Evolutionary conservation across 495 filamentous ascomycete genomes (phyloP), one percentile per base, ranked within the genome.

Genomic region (Aspergillus olivimuriae): DNA sequence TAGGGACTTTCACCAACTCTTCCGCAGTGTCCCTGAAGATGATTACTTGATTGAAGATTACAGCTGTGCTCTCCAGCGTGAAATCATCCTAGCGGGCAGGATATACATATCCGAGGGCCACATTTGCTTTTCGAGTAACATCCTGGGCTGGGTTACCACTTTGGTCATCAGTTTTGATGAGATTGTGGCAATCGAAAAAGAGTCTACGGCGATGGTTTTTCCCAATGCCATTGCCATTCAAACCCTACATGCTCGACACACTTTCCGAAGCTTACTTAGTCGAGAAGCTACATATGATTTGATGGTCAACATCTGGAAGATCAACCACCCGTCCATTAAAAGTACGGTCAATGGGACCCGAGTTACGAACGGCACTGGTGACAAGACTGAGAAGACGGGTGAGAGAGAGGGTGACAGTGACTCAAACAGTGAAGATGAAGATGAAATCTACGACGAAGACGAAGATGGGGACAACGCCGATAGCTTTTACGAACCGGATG

Each of bases 21-120:
- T 99, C 72, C 83, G 87, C 58, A 96, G 89, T 51, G 94, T 99
- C 1, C 92, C 92, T 1, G 92, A 99, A 46, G 92, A 97, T 52
- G 92, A 99, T 60, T 96, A 92, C 51, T 73, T 99, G 9, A 97
- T 99, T 47, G 92, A 99, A 58, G 92, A 99, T 62, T 99, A 96
- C 60, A 95, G 94, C 57, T 95, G 90, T 57, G 92, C 92, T 12
- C 62, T 99, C 14, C 92, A 99, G 60, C 80, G 87, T 40, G 92
- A 99, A 58, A 99, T 99, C 45, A 82, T 99, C 34, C 77, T 94
- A 9, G 91, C 95, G 50, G 92, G 92, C 2, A 78, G 92, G 30
- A 76, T 99, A 11, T 99, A 99, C 55, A 84, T 99, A 21, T 96
- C 91, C 0, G 92, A 99, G 64, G 89, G 90, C 4, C 90, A 99